Percentiles rank a stretch among this genome's conserved stretches.
These are phyloP conservation scores for Rhodotorula sp. DNA, from an alignment of 1,284 basidiomycete genomes.

Conservation along the genomic window DNA sequence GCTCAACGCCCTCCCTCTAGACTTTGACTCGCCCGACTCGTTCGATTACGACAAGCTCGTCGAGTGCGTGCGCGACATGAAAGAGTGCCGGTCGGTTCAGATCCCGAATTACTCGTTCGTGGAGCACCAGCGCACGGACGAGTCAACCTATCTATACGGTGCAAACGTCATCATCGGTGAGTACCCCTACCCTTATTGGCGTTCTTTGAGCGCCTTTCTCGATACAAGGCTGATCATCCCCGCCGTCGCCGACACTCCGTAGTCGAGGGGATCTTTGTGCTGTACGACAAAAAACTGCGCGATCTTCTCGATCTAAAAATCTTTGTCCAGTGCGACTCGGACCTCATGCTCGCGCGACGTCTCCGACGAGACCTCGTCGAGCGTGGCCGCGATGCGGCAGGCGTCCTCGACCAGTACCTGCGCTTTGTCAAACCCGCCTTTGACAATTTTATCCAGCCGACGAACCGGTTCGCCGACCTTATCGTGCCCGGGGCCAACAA, in stretches of 20 bases:
- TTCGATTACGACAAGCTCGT: conserved; percentile 88
- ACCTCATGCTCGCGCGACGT: conserved; percentile 92
- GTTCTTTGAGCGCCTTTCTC: not conserved
- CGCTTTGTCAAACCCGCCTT: conserved; percentile 63
- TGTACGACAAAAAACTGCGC: conserved; percentile 69
- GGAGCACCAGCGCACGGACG: conserved; percentile 79
- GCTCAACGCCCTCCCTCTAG: no score
- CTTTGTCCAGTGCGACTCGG: conserved; percentile 69
- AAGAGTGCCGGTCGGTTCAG: conserved; percentile 62
- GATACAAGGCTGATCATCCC: not conserved
- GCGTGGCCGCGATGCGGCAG: conserved; percentile 77
- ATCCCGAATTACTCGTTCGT: conserved; percentile 94
- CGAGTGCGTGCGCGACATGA: conserved; percentile 80
- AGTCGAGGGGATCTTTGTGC: conserved; percentile 81
- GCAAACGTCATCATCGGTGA: conserved; percentile 71
- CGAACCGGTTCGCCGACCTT: conserved; percentile 80
- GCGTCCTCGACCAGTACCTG: conserved; percentile 78
- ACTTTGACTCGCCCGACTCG: conserved; percentile 91
- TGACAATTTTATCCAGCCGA: conserved; percentile 91
- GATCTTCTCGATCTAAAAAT: conserved; percentile 83
- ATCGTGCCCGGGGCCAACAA: conserved; percentile 89
- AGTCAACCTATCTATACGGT: conserved; percentile 90
- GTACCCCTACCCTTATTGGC: not conserved
- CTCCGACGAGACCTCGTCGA: conserved; percentile 85
- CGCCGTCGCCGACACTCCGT: not conserved